Evolutionary conservation across 805 yeast genomes (phyloP).

Genomic region (Metschnikowia aberdeeniae): DNA sequence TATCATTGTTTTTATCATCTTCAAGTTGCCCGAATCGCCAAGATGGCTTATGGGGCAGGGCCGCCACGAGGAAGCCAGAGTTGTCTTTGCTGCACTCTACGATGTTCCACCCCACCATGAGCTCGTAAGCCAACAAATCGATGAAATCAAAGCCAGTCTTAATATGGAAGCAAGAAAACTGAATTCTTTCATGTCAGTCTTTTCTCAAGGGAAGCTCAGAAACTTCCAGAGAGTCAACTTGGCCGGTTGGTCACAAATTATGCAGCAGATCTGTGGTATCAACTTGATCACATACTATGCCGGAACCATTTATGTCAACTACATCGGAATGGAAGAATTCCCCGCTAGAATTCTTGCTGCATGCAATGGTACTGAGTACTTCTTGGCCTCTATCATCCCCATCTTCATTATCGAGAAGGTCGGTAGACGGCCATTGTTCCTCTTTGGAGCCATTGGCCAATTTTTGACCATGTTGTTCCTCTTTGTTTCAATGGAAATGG

Average conservation of each 20-base stretch:
- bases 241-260: conserved; percentile 40
- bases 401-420: conserved; percentile 42
- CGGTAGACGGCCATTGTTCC: conserved; percentile 38
- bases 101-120: conserved; percentile 22
- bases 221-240: conserved; percentile 47
- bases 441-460: conserved; percentile 42
- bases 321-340: conserved; percentile 37
- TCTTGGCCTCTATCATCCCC: conserved; percentile 41
- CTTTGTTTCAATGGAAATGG: conserved; percentile 40
- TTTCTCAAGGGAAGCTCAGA: conserved; percentile 40
- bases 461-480: conserved; percentile 45
- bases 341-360: conserved; percentile 32
- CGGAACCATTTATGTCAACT: conserved; percentile 37
- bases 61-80: conserved; percentile 26
- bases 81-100: conserved; percentile 19
- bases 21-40: conserved; percentile 41
- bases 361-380: conserved; percentile 42
- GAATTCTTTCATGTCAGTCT: conserved; percentile 25
- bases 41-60: conserved; percentile 36
- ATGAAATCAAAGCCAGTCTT: conserved; percentile 24
- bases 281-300: conserved; percentile 44
- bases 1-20: conserved; percentile 14
- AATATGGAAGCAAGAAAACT: conserved; percentile 22
- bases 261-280: conserved; percentile 50
- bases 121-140: conserved; percentile 22